Conservation (phyloP, 768 basidiomycete genomes). For the Rhizopogon sp. region DNA sequence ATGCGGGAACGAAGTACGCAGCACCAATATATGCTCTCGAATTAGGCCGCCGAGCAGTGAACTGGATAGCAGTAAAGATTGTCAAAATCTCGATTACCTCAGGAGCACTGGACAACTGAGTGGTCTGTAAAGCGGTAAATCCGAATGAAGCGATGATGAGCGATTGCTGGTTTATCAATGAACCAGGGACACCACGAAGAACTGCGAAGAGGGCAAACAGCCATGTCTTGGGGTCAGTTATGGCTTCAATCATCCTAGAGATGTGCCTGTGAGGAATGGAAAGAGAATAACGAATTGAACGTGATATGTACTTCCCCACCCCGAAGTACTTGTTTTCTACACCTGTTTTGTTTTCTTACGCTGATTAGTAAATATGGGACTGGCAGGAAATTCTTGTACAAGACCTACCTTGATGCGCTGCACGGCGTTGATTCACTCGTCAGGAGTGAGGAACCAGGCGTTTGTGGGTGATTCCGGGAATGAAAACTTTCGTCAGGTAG, state of each 20-base stretch:
- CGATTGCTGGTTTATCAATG: constrained; percentile 50
- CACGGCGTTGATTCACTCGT: no score
- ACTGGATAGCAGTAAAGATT: constrained; percentile 53
- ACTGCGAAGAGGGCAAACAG: constrained; percentile 59
- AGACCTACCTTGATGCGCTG: no score
- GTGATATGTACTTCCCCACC: constrained; percentile 52
- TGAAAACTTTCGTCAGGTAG: no score
- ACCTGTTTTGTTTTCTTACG: constrained; percentile 35
- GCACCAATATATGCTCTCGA: constrained; percentile 50
- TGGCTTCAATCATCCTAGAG: constrained; percentile 53
- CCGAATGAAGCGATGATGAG: constrained; percentile 63
- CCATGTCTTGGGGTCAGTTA: constrained; percentile 63
- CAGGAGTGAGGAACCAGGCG: no score
- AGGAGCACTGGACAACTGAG: constrained; percentile 56
- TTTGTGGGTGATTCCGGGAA: no score
- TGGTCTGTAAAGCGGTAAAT: constrained; percentile 54
- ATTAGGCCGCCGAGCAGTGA: constrained; percentile 47
- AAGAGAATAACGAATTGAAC: neutral
- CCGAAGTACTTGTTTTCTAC: constrained; percentile 60
- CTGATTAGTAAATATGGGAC: neutral
- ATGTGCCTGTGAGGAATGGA: neutral
- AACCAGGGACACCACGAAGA: constrained; percentile 54
- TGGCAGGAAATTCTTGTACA: no score
- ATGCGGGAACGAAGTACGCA: constrained; percentile 53
- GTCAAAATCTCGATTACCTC: constrained; percentile 59